Evolutionary conservation across 2,329 filamentous ascomycete species (phyloP).

Genomic region (Claviceps sp.): DNA sequence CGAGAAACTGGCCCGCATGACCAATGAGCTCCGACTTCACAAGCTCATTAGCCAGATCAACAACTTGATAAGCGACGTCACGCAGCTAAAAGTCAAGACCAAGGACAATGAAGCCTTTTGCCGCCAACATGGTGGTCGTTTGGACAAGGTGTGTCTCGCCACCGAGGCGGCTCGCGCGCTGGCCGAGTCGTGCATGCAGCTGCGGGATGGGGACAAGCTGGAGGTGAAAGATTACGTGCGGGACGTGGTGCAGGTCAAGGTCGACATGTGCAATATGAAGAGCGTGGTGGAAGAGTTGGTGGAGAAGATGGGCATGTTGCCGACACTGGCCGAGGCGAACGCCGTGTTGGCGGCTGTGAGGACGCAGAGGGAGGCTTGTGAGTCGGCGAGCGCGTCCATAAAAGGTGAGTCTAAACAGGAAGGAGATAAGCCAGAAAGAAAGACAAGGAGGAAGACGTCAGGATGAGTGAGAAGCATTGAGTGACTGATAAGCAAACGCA

Average conservation of each 20-base stretch:
- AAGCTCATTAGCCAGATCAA: constrained; percentile 15
- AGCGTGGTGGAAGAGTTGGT: constrained; percentile 11
- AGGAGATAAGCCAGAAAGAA: background rate
- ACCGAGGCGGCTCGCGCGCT: constrained; percentile 17
- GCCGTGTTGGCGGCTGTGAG: constrained; percentile 4
- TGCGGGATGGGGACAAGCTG: background rate
- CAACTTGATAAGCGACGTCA: constrained; percentile 18
- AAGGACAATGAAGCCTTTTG: constrained; percentile 17
- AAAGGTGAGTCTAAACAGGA: background rate
- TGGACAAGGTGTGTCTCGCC: constrained; percentile 18
- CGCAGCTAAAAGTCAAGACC: constrained; percentile 13
- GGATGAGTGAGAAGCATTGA: background rate
- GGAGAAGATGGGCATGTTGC: constrained; percentile 12
- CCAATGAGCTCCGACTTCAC: constrained; percentile 22
- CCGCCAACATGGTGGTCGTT: constrained; percentile 15
- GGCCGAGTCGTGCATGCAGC: constrained; percentile 9
- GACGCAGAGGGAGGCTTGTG: constrained; percentile 1
- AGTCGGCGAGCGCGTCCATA: background rate
- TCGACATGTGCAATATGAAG: constrained; percentile 14
- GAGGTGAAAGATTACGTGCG: constrained; percentile 1
- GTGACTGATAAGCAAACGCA: background rate
- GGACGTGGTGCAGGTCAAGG: constrained; percentile 2
- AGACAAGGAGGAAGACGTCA: background rate
- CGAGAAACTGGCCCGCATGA: constrained; percentile 23
- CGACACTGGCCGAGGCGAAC: constrained; percentile 10